These are phyloP conservation scores for Waltiozyma sp. DNA, from an alignment of 1,139 yeast species.

Conservation along the genomic window DNA sequence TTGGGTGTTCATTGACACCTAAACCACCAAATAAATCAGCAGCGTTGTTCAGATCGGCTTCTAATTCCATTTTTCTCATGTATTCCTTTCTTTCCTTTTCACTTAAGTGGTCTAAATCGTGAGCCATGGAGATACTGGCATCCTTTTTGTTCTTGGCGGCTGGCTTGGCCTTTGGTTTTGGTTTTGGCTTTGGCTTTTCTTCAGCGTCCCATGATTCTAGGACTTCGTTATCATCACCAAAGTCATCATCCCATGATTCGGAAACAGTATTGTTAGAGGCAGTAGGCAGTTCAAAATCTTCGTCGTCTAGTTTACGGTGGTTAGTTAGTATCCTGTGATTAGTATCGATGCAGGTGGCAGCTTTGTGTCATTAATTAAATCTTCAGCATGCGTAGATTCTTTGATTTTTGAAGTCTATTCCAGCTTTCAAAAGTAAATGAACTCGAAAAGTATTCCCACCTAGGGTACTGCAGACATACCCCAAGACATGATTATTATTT, in stretches of 20 bases:
- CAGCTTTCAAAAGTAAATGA: not conserved
- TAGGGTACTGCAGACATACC: not conserved
- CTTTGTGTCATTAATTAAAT: not conserved
- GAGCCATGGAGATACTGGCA: conserved; percentile 24
- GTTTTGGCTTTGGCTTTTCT: conserved; percentile 32
- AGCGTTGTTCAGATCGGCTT: conserved; percentile 83
- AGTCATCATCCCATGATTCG: conserved; percentile 77
- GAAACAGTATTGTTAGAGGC: conserved; percentile 31
- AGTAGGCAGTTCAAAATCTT: conserved; percentile 70
- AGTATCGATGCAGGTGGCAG: not conserved
- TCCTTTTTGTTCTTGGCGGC: conserved; percentile 24
- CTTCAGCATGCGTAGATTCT: not conserved
- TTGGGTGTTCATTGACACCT: conserved; percentile 70
- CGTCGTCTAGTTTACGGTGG: conserved; percentile 47
- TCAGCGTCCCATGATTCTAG: conserved; percentile 87
- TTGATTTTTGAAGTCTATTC: not conserved
- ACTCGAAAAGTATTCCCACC: not conserved
- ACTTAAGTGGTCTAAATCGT: conserved; percentile 55
- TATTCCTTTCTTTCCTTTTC: conserved; percentile 61
- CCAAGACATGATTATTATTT: not conserved
- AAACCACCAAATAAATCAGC: conserved; percentile 83
- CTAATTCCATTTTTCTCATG: conserved; percentile 67
- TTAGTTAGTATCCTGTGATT: not conserved
- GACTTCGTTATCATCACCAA: conserved; percentile 52
- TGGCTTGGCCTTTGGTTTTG: conserved; percentile 25